Conservation (phyloP, 306 rosid species). For the Prunus davidiana region DNA sequence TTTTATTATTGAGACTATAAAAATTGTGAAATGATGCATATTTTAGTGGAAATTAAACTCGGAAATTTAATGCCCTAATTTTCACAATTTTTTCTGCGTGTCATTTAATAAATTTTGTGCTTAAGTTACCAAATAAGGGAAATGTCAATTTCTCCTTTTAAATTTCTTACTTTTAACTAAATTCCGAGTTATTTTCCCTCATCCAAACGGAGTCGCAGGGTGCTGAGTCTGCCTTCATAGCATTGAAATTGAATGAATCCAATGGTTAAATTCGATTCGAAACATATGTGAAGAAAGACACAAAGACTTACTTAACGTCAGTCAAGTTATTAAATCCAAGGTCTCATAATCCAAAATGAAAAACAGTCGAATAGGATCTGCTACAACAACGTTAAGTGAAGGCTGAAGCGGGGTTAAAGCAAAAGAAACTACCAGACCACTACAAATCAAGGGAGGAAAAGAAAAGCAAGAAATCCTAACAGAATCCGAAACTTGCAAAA, state of each 20-base stretch:
- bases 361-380: neutral
- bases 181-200: too few species aligned
- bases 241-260: neutral
- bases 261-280: neutral
- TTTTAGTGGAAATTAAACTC: accelerated
- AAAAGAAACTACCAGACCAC: neutral
- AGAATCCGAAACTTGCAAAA: neutral
- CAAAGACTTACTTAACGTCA: neutral
- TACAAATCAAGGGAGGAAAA: neutral
- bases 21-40: too few species aligned
- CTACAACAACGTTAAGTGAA: neutral
- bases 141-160: too few species aligned
- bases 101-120: too few species aligned
- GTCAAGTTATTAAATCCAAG: neutral
- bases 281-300: neutral
- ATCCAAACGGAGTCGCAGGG: too few species aligned
- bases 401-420: neutral
- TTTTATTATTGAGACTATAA: too few species aligned
- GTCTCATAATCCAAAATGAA: neutral
- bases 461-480: neutral
- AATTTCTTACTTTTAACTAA: too few species aligned
- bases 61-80: accelerated
- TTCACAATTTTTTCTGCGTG: too few species aligned
- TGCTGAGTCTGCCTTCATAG: too few species aligned
- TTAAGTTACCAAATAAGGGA: accelerated